Base-by-base conservation (phyloP, 2,329 filamentous ascomycete species). In the Cladorrhinum sp. region DNA sequence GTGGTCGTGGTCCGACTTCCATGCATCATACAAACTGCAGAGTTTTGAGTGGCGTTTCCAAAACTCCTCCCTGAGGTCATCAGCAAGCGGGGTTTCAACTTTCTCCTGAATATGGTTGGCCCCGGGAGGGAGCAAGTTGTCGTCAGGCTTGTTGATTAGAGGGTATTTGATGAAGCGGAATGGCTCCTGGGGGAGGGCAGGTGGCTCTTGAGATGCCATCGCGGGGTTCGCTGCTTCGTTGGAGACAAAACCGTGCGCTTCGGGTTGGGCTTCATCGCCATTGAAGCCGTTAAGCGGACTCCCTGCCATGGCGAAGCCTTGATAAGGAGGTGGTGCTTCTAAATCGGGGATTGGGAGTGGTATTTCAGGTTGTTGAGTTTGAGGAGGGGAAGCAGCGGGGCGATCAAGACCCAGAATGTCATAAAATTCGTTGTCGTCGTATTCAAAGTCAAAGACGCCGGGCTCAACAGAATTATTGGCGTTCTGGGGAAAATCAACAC, bases 51-150 rank as follows among this genome's bases (percentile, higher is more conserved):
- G 20, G 25, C 20, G 13, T 8, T 12, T 32, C 54, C 48, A 58
- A 36, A 64, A 60, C 25, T 52, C 55, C n/a, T 32, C 18, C 2
- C 62, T 54, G 3, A 64, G 57, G 7, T 41, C 27, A 27, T 64
- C 62, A n/a, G 62, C 59, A 2, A 52, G 55, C 2, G 60, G 60
- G 2, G 60, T 64, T 23, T 52, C 45, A 2, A 51, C 41, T 45
- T 18, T 7, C 41, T 45, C 41, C n/a, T 18, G 16, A 4, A 45
- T 18, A 7, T 18, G 2, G n/a, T 36, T 36, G 32, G 9, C 10
- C 8, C n/a, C 41, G 16, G 18, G n/a, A 45, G 41, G 8, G 41
- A 45, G 6, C 41, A 8, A 18, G n/a, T 20, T 45, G 41, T 3
- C 6, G 2, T 22, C 18, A 10, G 41, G 41, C n/a, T 45, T 22